Conservation (phyloP, 2,329 filamentous ascomycete species). For the Aspergillus quadrilineatus region DNA sequence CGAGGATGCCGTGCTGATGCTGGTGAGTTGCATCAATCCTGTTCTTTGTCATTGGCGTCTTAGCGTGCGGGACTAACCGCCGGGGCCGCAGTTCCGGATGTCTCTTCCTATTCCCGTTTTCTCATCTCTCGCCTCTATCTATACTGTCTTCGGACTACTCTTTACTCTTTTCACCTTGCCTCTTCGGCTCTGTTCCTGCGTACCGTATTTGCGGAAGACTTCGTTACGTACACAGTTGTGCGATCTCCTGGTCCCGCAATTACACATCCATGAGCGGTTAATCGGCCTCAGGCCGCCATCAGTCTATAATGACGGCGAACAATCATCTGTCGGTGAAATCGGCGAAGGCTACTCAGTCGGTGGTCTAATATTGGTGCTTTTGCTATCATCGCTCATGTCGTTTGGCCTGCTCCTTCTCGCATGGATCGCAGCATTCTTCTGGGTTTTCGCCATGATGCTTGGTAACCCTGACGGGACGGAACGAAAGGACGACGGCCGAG, state of each 20-base stretch:
- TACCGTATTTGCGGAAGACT: conserved; percentile 44
- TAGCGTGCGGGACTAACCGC: conserved; percentile 16
- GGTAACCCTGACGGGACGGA: conserved; percentile 62
- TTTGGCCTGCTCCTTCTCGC: conserved; percentile 56
- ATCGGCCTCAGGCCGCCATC: conserved; percentile 31
- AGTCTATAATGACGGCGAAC: conserved; percentile 45
- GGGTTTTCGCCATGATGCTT: conserved; percentile 60
- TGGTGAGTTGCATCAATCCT: conserved; percentile 32
- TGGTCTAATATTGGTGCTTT: conserved; percentile 52
- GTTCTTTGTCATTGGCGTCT: background rate
- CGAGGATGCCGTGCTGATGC: conserved; percentile 47
- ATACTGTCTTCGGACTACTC: conserved; percentile 54
- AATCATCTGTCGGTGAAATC: conserved; percentile 26
- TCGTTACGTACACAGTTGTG: conserved; percentile 52
- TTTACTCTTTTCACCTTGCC: conserved; percentile 54
- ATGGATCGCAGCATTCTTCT: conserved; percentile 62
- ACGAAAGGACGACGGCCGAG: conserved; percentile 60
- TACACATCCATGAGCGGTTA: conserved; percentile 49
- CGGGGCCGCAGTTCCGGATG: conserved; percentile 49
- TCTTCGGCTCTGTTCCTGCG: conserved; percentile 53
- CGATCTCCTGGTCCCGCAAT: conserved; percentile 53
- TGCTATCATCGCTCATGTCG: conserved; percentile 58
- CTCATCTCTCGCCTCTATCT: conserved; percentile 54
- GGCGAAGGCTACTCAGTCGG: conserved; percentile 37
- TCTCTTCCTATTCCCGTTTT: conserved; percentile 55